Evolutionary conservation across 2,329 filamentous ascomycete species (phyloP).

Genomic region (Penicillium sp.): DNA sequence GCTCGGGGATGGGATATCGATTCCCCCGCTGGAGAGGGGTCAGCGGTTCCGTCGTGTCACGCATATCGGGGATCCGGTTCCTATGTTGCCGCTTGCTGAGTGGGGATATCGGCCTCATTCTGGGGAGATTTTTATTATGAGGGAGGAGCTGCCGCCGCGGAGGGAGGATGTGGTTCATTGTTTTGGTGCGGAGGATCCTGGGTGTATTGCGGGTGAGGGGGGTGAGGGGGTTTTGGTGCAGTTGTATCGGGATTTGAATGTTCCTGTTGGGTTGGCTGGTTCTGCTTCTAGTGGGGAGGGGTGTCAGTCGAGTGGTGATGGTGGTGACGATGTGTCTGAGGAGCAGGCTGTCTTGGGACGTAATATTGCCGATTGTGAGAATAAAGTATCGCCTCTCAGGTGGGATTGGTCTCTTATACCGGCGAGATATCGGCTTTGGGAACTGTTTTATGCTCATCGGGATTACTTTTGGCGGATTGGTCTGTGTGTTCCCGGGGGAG

Average conservation of each 20-base stretch:
- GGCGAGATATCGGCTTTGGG: constrained; percentile 76
- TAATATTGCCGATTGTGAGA: constrained; percentile 14
- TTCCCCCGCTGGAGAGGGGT: constrained; percentile 2
- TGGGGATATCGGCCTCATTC: constrained; percentile 86
- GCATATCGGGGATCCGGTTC: constrained; percentile 83
- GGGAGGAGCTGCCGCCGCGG: constrained; percentile 66
- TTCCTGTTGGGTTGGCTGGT: constrained; percentile 3
- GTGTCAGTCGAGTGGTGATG: background rate
- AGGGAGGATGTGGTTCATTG: constrained; percentile 70
- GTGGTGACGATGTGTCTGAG: background rate
- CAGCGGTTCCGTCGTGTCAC: constrained; percentile 72
- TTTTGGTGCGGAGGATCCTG: constrained; percentile 66
- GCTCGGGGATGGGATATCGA: constrained; percentile 27
- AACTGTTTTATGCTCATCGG: constrained; percentile 87
- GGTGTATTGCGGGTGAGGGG: constrained; percentile 67
- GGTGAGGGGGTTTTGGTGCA: constrained; percentile 1
- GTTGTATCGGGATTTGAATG: constrained; percentile 11
- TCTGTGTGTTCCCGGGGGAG: constrained; percentile 77
- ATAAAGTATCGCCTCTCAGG: constrained; percentile 7
- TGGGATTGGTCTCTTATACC: constrained; percentile 32
- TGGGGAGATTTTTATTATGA: constrained; percentile 84
- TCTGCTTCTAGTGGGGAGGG: background rate
- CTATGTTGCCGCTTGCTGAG: constrained; percentile 77
- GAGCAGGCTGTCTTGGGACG: constrained; percentile 27
- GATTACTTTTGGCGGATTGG: constrained; percentile 97